A percentile compares a stretch with the other conserved stretches of the same genome.
phyloP scores from a whole-genome alignment of 176 grass and related monocot genomes.

The Bromus sterilis region DNA sequence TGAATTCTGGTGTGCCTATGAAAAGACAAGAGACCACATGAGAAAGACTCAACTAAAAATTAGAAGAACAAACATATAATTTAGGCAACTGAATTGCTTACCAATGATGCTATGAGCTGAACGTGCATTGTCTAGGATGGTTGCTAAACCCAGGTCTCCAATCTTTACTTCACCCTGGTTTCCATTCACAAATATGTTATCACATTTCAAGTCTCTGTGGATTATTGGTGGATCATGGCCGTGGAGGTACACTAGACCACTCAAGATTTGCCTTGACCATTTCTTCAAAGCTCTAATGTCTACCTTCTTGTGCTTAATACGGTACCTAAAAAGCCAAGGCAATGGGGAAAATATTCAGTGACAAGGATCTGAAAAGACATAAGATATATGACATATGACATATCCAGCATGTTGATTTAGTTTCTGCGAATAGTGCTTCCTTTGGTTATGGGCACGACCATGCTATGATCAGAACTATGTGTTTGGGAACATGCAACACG shows the following conservation, averaged over 20 bases:
- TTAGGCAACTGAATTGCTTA: constrained; percentile 12
- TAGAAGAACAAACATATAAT: background rate
- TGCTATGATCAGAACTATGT: background rate
- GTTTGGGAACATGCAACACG: background rate
- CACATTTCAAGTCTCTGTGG: constrained; percentile 70
- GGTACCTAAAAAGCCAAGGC: constrained; percentile 42
- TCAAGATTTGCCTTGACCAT: constrained; percentile 81
- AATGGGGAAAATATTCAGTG: background rate
- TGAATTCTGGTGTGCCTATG: constrained; percentile 74
- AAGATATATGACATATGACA: background rate
- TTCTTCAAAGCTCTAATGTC: constrained; percentile 78
- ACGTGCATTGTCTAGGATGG: constrained; percentile 61
- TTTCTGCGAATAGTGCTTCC: background rate
- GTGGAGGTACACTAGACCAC: constrained; percentile 69
- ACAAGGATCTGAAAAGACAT: background rate
- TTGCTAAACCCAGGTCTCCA: constrained; percentile 74
- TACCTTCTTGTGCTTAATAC: constrained; percentile 70
- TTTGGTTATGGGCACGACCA: background rate
- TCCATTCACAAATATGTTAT: constrained; percentile 82
- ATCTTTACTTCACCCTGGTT: constrained; percentile 86
- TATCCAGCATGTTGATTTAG: background rate
- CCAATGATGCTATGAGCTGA: constrained; percentile 80
- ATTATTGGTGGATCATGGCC: constrained; percentile 78
- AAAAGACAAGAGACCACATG: background rate
- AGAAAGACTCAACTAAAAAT: background rate